These are phyloP conservation scores for Lolium rigidum DNA, from an alignment of 176 grass and related monocot species.

Conservation along the genomic window DNA sequence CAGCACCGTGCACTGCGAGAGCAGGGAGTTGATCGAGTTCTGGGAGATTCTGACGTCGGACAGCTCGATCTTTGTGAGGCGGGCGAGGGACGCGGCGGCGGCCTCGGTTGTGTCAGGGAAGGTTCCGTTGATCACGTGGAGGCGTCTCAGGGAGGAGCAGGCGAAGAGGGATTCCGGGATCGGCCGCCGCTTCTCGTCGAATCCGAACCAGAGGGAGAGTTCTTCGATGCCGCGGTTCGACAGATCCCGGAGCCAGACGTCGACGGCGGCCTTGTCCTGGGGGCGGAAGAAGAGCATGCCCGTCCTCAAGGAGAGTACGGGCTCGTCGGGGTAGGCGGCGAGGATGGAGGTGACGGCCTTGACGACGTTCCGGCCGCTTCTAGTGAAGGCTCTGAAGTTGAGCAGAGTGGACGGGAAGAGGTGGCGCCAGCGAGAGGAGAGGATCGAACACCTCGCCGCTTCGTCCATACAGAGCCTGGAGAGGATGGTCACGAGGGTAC, in stretches of 20 bases:
- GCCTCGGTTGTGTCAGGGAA: neutral
- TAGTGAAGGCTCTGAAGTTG: neutral
- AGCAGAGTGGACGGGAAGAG: slow-evolving; percentile 36
- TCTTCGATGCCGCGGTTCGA: neutral
- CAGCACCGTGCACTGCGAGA: slow-evolving; percentile 29
- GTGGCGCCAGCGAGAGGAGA: slow-evolving; percentile 35
- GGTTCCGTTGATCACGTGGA: neutral
- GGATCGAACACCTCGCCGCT: slow-evolving; percentile 23
- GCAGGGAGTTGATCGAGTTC: neutral
- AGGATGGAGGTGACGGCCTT: slow-evolving; percentile 31
- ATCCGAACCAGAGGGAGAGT: neutral
- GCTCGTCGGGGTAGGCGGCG: slow-evolving; percentile 22
- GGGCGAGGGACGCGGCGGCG: neutral
- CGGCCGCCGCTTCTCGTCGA: neutral
- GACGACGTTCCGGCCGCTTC: neutral
- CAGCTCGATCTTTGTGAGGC: slow-evolving; percentile 9
- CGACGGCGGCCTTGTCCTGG: neutral
- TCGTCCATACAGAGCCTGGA: slow-evolving; percentile 30
- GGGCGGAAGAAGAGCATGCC: neutral
- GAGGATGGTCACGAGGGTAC: slow-evolving; percentile 30
- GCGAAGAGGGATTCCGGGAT: slow-evolving; percentile 28
- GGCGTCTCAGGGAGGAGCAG: slow-evolving; percentile 12
- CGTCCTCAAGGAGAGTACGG: slow-evolving; percentile 29
- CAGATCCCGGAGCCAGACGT: slow-evolving; percentile 17
- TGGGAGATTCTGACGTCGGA: neutral